Evolutionary conservation across 2,329 filamentous ascomycete species (phyloP), one percentile per base, ranked within the genome.

Genomic region (Geosmithia morbida): DNA sequence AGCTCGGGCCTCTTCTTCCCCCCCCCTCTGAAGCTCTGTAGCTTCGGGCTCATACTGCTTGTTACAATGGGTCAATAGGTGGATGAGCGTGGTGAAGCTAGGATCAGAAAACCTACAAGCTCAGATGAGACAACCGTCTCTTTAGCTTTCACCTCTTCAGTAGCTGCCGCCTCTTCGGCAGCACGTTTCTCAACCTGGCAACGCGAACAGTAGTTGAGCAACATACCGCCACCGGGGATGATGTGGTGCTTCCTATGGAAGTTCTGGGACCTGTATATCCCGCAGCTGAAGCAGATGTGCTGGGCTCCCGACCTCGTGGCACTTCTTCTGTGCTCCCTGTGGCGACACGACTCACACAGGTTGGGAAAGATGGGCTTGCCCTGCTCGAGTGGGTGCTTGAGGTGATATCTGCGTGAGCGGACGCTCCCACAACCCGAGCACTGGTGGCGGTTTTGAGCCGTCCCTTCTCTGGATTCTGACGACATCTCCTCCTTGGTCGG

Each of bases 201-300:
- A 13, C 43, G 50, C 17, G 46, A 48, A 44, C 63, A 66, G 46
- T 65, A 65, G 43, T 65, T 66, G 14, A 54, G 56, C 8, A 59
- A 48, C 16, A 63, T 49, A 2, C 54, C 48, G 19, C 56, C 52
- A 7, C 58, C 61, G 18, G 54, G 50, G 2, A 51, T 43, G 11
- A 51, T 48, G 2, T 55, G 53, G 30, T 58, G 46, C 7, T 45
- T 47, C 4, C 51, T 47, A 5, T 59, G 56, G 44, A 58, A 60
- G 3, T 41, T 44, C 30, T 53, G 57, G 14, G 58, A 60, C 40
- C 57, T 48, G 3, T 51, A 57, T 19, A 51, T 50, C 7, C 58
- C 58, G 41, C 58, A 60, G 11, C 57, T 52, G 41, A 60, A 66
- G 54, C 71, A 75, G 18, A 71, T 63, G 47, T 69, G 68, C 39